Evolutionary conservation across 495 filamentous ascomycete genomes (phyloP), one percentile per base, ranked within the genome.

Genomic region (Neurospora terricola): DNA sequence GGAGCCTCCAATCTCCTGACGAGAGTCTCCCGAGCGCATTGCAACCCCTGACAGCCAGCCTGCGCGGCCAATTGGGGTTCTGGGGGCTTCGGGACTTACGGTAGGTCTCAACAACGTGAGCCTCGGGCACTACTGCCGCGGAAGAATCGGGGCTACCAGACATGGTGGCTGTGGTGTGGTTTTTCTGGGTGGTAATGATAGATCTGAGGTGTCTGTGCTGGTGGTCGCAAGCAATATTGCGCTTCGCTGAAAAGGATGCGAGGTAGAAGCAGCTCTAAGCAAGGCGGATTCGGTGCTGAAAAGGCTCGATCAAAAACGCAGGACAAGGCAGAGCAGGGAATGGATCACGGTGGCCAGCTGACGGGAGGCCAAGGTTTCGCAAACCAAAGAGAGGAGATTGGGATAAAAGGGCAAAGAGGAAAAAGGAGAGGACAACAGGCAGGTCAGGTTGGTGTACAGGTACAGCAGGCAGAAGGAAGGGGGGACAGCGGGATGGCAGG

Each of bases 51-150:
- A 38, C 54, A 30, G 34, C 66, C 36, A 34, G 9, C 18, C 42
- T n/a, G 18, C 38, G n/a, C 40, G 7, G 71, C 54, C 76, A 71
- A 73, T 75, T 75, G 59, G 2, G 42, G 38, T 66, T 74, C 72
- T 73, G 59, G 71, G 75, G 76, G 8, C 37, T 54, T 38, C 10
- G 14, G 12, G 54, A 72, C 78, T 78, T 75, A 88, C 93, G 90
- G 84, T 88, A 96, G 18, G 92, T 97, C 82, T 94, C 90, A 75
- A 94, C 92, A 80, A 92, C 85, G 82, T 96, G 93, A 77, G 94
- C 92, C 85, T 97, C 94, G 69, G 86, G 86, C 73, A 96, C 93
- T 83, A 94, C 93, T 5, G 88, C 84, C 79, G 86, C 83, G 21
- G 45, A 23, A 23, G 45, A 23, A 54, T 23, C 45, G 10, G 10